Evolutionary conservation across 2,329 filamentous ascomycete genomes (phyloP).

Genomic region (Diaporthe batatas): DNA sequence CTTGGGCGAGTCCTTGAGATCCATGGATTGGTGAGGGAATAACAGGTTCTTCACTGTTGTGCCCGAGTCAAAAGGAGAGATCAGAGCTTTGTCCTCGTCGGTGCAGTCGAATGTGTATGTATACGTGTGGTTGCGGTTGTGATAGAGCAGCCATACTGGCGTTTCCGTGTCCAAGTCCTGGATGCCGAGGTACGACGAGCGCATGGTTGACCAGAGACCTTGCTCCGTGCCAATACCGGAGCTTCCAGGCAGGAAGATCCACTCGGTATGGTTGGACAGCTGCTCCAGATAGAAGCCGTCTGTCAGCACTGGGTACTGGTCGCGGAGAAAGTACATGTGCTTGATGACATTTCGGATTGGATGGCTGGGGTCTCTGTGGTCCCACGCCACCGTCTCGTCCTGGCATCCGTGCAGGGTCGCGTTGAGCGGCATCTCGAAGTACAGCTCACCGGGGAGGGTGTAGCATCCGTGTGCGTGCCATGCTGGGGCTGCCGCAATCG

Average conservation of each 20-base stretch:
- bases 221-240: constrained; percentile 66
- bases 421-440: constrained; percentile 69
- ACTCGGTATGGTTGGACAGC: constrained; percentile 68
- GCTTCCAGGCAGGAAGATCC: constrained; percentile 66
- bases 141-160: constrained; percentile 64
- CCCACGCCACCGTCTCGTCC: constrained; percentile 66
- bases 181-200: constrained; percentile 64
- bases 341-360: constrained; percentile 72
- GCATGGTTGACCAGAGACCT: constrained; percentile 69
- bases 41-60: constrained; percentile 74
- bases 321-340: constrained; percentile 71
- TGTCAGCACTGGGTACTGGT: constrained; percentile 68
- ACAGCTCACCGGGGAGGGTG: constrained; percentile 66
- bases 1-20: constrained; percentile 58
- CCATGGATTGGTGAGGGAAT: constrained; percentile 70
- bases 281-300: constrained; percentile 70
- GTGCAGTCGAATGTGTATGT: constrained; percentile 63
- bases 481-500: constrained; percentile 71
- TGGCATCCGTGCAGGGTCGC: constrained; percentile 66
- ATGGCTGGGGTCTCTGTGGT: constrained; percentile 74
- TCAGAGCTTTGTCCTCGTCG: constrained; percentile 61
- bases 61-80: constrained; percentile 66
- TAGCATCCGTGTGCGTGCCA: constrained; percentile 78
- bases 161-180: constrained; percentile 57
- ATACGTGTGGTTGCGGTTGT: constrained; percentile 63